Evolutionary conservation across 768 basidiomycete genomes (phyloP), one percentile per base, ranked within the genome.

Genomic region (Rhizopogon salebrosus): DNA sequence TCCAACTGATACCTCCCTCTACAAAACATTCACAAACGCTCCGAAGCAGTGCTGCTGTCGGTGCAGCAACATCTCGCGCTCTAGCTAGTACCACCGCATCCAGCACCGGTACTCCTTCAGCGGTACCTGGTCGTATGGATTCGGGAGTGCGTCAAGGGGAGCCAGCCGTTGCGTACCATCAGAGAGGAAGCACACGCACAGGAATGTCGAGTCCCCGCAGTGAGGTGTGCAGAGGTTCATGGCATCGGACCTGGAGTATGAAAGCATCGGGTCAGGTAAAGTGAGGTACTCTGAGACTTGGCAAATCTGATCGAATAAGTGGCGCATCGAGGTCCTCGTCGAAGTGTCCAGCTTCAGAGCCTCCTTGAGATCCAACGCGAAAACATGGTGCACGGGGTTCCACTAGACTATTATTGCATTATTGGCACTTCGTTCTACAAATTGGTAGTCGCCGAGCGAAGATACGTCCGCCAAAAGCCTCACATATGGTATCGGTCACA

Each of bases 11-110:
- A n/a, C n/a, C 48, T 64, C 73, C 61, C 77, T 72, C 84, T 87
- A 87, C 56, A 91, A 61, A 23, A 88, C 79, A 53, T 88, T 69
- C 18, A 87, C 77, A 57, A 83, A 92, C 49, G 73, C 68, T 64
- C 85, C 87, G 58, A 89, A 92, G n/a, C n/a, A 27, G 90, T 91
- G 60, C 87, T 90, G 51, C 79, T 78, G 50, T 81, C 78, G 11
- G 89, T 92, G 2, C 87, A 0, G 84, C 79, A 27, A 89, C 76
- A 14, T 61, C 69, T 64, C 74, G 67, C 0, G 83, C 85, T 49
- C 75, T 74, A 3, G 80, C 79, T 14, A 81, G 78, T 27, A 93
- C 78, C 70, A 89, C 72, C 6, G 84, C 87, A 62, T 91, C 89
- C 29, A 92, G 59, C 53, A 89, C 79, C 2, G 88, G 85, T 20